Conservation (phyloP, 106 monocot species). For the Allium fistulosum region DNA sequence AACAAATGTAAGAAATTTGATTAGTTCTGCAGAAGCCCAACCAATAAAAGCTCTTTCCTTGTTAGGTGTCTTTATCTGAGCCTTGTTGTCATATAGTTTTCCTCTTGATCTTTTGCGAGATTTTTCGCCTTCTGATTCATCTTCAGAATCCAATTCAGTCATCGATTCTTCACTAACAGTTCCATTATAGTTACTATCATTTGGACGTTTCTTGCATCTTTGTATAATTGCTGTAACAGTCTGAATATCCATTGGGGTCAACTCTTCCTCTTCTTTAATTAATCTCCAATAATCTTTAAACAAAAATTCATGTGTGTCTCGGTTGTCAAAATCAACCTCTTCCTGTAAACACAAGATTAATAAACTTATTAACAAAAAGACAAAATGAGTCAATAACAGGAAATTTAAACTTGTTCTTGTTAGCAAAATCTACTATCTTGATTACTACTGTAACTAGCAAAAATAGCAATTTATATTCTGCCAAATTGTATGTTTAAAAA, state of each 20-base stretch:
- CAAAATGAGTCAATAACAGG: neutral
- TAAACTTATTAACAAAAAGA: neutral
- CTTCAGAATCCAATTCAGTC: conserved; percentile 14
- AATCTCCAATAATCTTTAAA: conserved; percentile 86
- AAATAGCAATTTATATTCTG: neutral
- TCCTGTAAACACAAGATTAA: conserved; percentile 29
- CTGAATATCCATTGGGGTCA: conserved; percentile 45
- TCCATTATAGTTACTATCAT: conserved; percentile 21
- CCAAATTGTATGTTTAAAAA: neutral
- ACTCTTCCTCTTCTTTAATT: conserved; percentile 53
- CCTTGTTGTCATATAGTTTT: conserved; percentile 14
- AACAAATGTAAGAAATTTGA: conserved; percentile 48
- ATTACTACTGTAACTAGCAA: neutral
- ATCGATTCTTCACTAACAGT: conserved; percentile 1
- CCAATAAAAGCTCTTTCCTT: conserved; percentile 40
- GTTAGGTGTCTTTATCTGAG: conserved; percentile 19
- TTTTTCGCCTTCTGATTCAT: conserved; percentile 18
- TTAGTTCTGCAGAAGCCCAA: conserved; percentile 70
- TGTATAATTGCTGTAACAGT: conserved; percentile 34
- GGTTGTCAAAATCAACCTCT: conserved; percentile 54
- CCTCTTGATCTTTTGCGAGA: conserved; percentile 10
- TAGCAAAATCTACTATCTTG: neutral
- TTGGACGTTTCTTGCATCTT: conserved; percentile 17
- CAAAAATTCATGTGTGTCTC: conserved; percentile 40
- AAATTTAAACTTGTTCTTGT: neutral